A percentile compares a stretch with the other conserved stretches of the same genome.
phyloP scores from a whole-genome alignment of 2,329 filamentous ascomycete genomes.

The Knufia fluminis region DNA sequence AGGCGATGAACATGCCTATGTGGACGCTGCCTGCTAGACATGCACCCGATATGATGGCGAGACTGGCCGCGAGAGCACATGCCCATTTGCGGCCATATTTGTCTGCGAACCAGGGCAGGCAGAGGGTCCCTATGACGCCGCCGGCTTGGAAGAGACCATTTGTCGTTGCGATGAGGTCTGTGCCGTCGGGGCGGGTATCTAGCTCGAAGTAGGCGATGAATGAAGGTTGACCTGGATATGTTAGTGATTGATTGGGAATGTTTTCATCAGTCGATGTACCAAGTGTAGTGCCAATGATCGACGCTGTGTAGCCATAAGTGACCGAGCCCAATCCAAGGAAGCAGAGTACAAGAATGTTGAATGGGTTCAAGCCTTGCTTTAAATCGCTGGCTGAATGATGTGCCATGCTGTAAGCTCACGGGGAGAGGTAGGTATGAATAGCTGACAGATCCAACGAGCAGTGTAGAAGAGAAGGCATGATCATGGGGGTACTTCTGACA shows the following conservation, averaged over 20 bases:
- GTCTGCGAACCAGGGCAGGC: constrained; percentile 15
- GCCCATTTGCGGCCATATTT: constrained; percentile 19
- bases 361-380: constrained; percentile 7
- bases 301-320: constrained; percentile 19
- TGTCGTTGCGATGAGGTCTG: constrained; percentile 36
- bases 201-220: constrained; percentile 38
- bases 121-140: constrained; percentile 27
- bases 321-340: constrained; percentile 17
- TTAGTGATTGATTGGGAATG: background rate
- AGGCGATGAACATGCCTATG: constrained; percentile 18
- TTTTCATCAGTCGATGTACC: constrained; percentile 3
- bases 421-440: background rate
- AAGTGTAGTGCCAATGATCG: constrained; percentile 19
- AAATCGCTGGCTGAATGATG: background rate
- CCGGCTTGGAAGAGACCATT: constrained; percentile 40
- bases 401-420: background rate
- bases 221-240: constrained; percentile 32
- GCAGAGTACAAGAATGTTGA: constrained; percentile 15
- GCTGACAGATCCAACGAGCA: background rate
- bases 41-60: constrained; percentile 14
- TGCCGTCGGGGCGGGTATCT: constrained; percentile 30
- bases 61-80: constrained; percentile 14
- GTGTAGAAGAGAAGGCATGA: background rate
- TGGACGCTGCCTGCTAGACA: constrained; percentile 15
- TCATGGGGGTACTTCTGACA: background rate